Evolutionary conservation across 495 filamentous ascomycete species (phyloP), one percentile per base, ranked within the genome.

Genomic region (Talaromyces nanjingensis): DNA sequence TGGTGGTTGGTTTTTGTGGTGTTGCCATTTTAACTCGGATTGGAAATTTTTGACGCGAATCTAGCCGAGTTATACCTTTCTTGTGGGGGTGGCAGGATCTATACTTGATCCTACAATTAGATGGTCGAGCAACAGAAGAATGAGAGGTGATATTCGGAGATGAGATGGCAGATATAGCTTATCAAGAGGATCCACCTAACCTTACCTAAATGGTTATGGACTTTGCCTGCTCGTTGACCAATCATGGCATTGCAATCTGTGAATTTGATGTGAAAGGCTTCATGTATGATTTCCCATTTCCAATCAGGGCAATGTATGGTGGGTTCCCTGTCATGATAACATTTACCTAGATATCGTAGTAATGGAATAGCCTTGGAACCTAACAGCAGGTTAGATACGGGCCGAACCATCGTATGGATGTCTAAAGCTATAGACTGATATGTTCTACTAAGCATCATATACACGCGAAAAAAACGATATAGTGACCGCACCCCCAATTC

Each of bases 371-470:
- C 34, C 34, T 37, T 39, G 12, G 37, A 8, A 14, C 37, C 3
- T 8, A 34, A 34, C 33, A 11, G 9, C 8, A 29, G 27, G 27
- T 29, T 29, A 34, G 2, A 3, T 25, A 25, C 25, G 25, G 3
- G 3, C 25, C 25, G 3, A n/a, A n/a, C n/a, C n/a, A 25, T 12
- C 12, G 42, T 12, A 47, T 18, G 2, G n/a, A 20, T 20, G 45
- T 49, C 18, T 14, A 49, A 20, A 14, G 6, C 2, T 6, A 20
- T 49, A 49, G 18, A 49, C 45, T 49, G 45, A 49, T 49, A 49
- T 49, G 45, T 49, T 49, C 45, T 49, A 49, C 45, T 49, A 49
- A 49, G 18, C 45, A 49, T 49, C 45, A 49, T 49, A 49, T 49
- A 49, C 45, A 49, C 45, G 45, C 45, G 29, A 49, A 49, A 9